phyloP scores from a whole-genome alignment of 2,329 filamentous ascomycete genomes.

The Pseudogymnoascus sp. region DNA sequence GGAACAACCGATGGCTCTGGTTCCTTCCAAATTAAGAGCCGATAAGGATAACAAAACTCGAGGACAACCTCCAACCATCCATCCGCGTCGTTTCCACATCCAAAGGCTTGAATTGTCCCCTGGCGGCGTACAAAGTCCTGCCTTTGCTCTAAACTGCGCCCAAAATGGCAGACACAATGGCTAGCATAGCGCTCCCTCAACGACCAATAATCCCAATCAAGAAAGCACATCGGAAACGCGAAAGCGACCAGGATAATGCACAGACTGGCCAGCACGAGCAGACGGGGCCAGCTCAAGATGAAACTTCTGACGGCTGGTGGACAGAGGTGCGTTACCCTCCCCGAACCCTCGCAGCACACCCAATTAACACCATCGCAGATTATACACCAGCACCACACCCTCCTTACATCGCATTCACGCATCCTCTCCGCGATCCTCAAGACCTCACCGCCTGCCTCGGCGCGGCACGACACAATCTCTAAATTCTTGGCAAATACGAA shows the following conservation, averaged over 20 bases:
- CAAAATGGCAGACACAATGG: not conserved
- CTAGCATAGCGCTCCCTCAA: not conserved
- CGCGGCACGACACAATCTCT: not conserved
- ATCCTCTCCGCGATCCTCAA: constrained; percentile 8
- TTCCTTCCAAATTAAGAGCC: not conserved
- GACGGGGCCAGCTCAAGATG: not conserved
- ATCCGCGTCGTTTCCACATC: not conserved
- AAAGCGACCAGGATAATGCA: constrained; percentile 8
- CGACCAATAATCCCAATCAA: not conserved
- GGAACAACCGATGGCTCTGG: not conserved
- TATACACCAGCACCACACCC: constrained; percentile 1
- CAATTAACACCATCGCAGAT: not conserved
- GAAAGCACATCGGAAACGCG: not conserved
- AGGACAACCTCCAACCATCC: not conserved
- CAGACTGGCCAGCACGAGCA: not conserved
- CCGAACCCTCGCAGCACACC: not conserved
- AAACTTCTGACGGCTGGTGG: constrained; percentile 6
- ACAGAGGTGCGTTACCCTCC: not conserved
- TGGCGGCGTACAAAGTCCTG: not conserved
- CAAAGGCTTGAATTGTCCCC: not conserved
- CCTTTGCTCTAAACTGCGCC: not conserved
- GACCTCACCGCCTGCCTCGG: not conserved
- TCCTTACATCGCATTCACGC: not conserved
- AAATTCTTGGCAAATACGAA: not conserved
- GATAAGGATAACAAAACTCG: constrained; percentile 5